Percentiles rank a stretch among this genome's conserved stretches.
phyloP scores from a whole-genome alignment of 1,139 yeast genomes.

The Yarrowia galli region DNA sequence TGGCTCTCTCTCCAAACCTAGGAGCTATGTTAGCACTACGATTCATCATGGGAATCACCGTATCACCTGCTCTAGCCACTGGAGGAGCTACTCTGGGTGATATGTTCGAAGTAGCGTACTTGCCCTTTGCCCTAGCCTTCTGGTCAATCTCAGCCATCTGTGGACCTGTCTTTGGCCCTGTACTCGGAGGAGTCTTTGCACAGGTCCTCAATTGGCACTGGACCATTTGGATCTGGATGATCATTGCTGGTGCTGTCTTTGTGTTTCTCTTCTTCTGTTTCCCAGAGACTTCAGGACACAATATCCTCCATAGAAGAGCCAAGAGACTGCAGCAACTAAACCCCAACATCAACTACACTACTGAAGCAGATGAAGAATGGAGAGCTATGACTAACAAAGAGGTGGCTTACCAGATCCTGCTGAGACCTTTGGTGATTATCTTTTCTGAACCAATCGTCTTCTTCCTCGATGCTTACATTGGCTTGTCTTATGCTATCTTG shows the following conservation, averaged over 20 bases:
- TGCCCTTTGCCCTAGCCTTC: slow-evolving; percentile 54
- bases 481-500: slow-evolving; percentile 61
- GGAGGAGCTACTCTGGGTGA: slow-evolving; percentile 90
- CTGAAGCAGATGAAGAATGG: slow-evolving; percentile 46
- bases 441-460: slow-evolving; percentile 51
- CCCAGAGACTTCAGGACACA: slow-evolving; percentile 45
- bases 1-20: slow-evolving; percentile 59
- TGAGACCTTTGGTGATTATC: slow-evolving; percentile 55
- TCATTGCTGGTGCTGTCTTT: slow-evolving; percentile 64
- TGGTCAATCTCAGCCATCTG: slow-evolving; percentile 63
- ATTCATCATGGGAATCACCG: slow-evolving; percentile 79
- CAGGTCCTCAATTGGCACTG: slow-evolving; percentile 54
- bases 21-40: slow-evolving; percentile 63
- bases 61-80: slow-evolving; percentile 84
- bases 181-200: slow-evolving; percentile 65
- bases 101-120: slow-evolving; percentile 43
- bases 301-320: slow-evolving; percentile 43
- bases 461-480: slow-evolving; percentile 56
- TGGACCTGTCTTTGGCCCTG: slow-evolving; percentile 73
- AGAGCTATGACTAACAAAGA: slow-evolving; percentile 38
- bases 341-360: slow-evolving; percentile 41
- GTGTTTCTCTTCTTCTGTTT: slow-evolving; percentile 43
- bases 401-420: slow-evolving; percentile 57
- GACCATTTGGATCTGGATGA: slow-evolving; percentile 77
- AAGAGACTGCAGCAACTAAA: slow-evolving; percentile 45